phyloP scores from a whole-genome alignment of 306 rosid genomes.

The Fragaria nilgerrensis region DNA sequence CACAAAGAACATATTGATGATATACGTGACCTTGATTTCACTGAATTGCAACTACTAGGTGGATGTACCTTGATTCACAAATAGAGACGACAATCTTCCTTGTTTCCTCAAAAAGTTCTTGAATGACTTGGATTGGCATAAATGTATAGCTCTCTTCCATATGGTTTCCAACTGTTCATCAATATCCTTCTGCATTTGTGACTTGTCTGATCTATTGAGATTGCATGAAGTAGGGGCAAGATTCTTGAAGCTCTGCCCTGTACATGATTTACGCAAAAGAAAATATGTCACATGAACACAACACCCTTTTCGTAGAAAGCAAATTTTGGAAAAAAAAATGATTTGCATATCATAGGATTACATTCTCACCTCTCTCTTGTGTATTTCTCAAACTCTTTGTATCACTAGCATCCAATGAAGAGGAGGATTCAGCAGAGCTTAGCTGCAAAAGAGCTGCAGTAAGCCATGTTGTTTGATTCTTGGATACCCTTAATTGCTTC shows the following conservation, averaged over 20 bases:
- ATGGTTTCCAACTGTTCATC: conserved; percentile 59
- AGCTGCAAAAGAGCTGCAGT: conserved; percentile 82
- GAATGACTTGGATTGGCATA: conserved; percentile 58
- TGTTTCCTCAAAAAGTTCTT: conserved; percentile 67
- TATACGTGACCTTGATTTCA: neutral
- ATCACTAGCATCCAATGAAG: conserved; percentile 38
- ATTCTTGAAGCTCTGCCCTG: conserved; percentile 43
- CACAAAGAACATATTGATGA: neutral
- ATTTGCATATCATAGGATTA: neutral
- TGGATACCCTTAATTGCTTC: conserved; percentile 73
- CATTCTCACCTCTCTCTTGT: conserved; percentile 37
- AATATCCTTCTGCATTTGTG: conserved; percentile 47
- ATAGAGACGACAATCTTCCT: conserved; percentile 68
- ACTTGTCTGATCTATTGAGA: conserved; percentile 29
- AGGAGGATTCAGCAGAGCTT: conserved; percentile 52
- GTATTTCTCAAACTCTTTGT: conserved; percentile 40
- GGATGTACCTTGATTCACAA: conserved; percentile 43
- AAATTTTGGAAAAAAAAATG: neutral
- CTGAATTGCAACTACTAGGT: neutral
- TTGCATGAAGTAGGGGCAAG: conserved; percentile 32
- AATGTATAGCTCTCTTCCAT: conserved; percentile 69
- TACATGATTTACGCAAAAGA: conserved; percentile 24
- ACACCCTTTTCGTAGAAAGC: conserved; percentile 1
- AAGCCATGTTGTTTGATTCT: conserved; percentile 85
- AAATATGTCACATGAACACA: conserved; percentile 25